A percentile compares a stretch with the other conserved stretches of the same genome.
These are phyloP conservation scores for Nitzschia inconspicua DNA, from an alignment of 108 stramenopile species.

Conservation along the genomic window DNA sequence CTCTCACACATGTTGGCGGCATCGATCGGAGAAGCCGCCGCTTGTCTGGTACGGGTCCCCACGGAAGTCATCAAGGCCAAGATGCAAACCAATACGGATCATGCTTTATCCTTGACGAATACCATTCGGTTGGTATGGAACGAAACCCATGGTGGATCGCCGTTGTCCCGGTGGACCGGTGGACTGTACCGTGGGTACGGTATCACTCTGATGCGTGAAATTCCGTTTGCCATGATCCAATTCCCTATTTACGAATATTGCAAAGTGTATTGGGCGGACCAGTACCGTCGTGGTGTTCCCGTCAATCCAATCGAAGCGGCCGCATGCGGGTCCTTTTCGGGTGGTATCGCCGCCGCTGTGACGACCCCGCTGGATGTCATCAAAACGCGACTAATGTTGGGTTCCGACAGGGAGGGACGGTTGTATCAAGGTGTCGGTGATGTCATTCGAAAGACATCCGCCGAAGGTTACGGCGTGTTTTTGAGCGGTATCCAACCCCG, in stretches of 20 bases:
- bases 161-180: slow-evolving; percentile 43
- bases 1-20: slow-evolving; percentile 90
- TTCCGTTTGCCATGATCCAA: slow-evolving; percentile 90
- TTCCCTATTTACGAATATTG: slow-evolving; percentile 84
- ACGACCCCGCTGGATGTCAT: slow-evolving; percentile 92
- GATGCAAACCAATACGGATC: slow-evolving; percentile 84
- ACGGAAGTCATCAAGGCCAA: slow-evolving; percentile 97
- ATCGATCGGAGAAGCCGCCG: slow-evolving; percentile 86
- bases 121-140: slow-evolving; percentile 57
- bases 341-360: slow-evolving; percentile 79
- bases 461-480: slow-evolving; percentile 43
- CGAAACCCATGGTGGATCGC: slow-evolving; percentile 49
- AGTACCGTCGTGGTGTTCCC: slow-evolving; percentile 30
- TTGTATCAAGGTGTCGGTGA: slow-evolving; percentile 62
- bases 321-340: slow-evolving; percentile 73
- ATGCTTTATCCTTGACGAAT: slow-evolving; percentile 33
- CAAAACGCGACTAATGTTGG: slow-evolving; percentile 88
- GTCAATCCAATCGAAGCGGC: slow-evolving; percentile 75
- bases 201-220: slow-evolving; percentile 86
- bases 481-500: slow-evolving; percentile 91
- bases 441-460: slow-evolving; percentile 47
- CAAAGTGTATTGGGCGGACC: slow-evolving; percentile 52
- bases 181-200: slow-evolving; percentile 87
- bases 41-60: slow-evolving; percentile 96
- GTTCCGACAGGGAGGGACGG: slow-evolving; percentile 66